Percentiles rank a stretch among this genome's conserved stretches.
These are phyloP conservation scores for Globisporangium apiculatum DNA, from an alignment of 352 stramenopile species.

Conservation along the genomic window DNA sequence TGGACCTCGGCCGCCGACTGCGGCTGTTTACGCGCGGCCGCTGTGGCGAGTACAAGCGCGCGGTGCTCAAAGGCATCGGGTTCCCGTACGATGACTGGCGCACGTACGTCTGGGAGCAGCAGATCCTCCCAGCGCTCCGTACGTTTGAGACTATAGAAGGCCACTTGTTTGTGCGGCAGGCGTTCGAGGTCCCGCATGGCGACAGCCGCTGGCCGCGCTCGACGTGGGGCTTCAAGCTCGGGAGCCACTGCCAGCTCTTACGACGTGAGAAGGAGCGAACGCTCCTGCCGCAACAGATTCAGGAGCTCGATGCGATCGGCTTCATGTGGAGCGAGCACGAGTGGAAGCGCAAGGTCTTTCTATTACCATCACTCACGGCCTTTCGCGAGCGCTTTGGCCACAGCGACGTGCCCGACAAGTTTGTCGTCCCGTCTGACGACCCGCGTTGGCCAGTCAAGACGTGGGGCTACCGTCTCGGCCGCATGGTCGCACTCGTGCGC, in stretches of 20 bases:
- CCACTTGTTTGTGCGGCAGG: slow-evolving; percentile 89
- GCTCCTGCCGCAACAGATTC: slow-evolving; percentile 21
- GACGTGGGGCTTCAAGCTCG: slow-evolving; percentile 86
- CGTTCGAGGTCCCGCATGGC: slow-evolving; percentile 77
- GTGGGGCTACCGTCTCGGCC: slow-evolving; percentile 17
- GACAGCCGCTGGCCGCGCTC: slow-evolving; percentile 75
- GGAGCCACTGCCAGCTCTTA: slow-evolving; percentile 87
- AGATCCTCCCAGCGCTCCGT: slow-evolving; percentile 66
- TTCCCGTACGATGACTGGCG: slow-evolving; percentile 67
- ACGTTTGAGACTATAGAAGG: slow-evolving; percentile 82
- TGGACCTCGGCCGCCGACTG: slow-evolving; percentile 45
- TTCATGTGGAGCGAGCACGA: slow-evolving; percentile 70
- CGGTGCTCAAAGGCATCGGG: slow-evolving; percentile 47
- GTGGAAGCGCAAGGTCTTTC: slow-evolving; percentile 57
- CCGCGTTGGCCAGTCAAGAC: slow-evolving; percentile 15
- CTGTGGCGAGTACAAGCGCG: slow-evolving; percentile 47
- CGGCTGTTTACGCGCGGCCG: slow-evolving; percentile 54
- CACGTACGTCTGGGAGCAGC: slow-evolving; percentile 63
- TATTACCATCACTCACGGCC: slow-evolving; percentile 30
- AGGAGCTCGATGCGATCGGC: slow-evolving; percentile 39
- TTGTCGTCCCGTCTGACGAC: slow-evolving; percentile 20
- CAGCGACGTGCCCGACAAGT: slow-evolving; percentile 28
- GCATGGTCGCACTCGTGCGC: slow-evolving; percentile 13
- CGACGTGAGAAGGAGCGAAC: slow-evolving; percentile 48
- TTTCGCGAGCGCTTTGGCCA: slow-evolving; percentile 33